Evolutionary conservation across 306 rosid genomes (phyloP), one percentile per base, ranked within the genome.

Genomic region (Lotus japonicus): DNA sequence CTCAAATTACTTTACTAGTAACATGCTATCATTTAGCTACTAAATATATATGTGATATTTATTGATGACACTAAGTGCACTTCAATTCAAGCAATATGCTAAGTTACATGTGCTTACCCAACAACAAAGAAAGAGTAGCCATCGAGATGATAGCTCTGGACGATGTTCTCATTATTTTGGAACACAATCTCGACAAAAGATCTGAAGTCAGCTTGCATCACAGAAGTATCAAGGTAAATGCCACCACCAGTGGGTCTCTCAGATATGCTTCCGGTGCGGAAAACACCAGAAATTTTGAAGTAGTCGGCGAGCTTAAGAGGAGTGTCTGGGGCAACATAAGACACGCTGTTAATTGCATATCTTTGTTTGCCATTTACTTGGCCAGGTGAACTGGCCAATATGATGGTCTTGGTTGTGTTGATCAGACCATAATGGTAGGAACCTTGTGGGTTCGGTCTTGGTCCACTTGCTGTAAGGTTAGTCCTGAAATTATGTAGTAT

Each of bases 381-480:
- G 13, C 96, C 97, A 9, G 96, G 89, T 6, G 92, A 80, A 70
- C 84, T 94, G 7, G 82, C 38, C 4, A 94, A 51, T 36, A 89
- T 61, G 81, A 83, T 86, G 53, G 97, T 90, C 78, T 55, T 90
- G 42, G 90, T 58, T 6, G 90, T 79, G 77, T 70, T 81, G 9
- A 94, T 87, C 9, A 94, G 73, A 66, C 99, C 99, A 14, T 94
- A 94, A 72, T 94, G 99, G 77, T 94, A 94, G 0, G 99, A 94
- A 0, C 99, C 99, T 81, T 94, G 99, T 2, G 99, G 99, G 78
- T 94, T 94, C 0, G 99, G 99, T 83, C 99, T 74, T 0, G 99
- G 99, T 75, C 99, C 99, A 72, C 99, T 94, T 38, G 99, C 99
- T 12, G 99, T 90, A 50, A 94, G 96, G 82, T 94, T 94, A 6